Percentiles rank a stretch among this genome's conserved stretches.
These are phyloP conservation scores for Akebia trifoliata DNA, from an alignment of 164 flowering plant genomes.

Conservation along the genomic window DNA sequence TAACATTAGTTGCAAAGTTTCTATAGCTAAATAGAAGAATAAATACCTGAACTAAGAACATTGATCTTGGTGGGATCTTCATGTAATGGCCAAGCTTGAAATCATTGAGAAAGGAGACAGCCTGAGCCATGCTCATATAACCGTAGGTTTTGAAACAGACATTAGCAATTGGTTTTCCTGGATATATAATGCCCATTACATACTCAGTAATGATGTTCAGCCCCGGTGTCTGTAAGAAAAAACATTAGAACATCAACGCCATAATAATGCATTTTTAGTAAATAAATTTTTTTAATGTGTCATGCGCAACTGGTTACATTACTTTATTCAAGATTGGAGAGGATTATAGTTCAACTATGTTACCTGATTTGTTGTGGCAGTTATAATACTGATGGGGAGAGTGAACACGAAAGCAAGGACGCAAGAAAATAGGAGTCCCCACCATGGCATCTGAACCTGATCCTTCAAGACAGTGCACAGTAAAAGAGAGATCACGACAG, in stretches of 20 bases:
- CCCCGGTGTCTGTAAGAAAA: slow-evolving; percentile 53
- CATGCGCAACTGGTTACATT: too few species aligned
- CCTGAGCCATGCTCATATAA: slow-evolving; percentile 72
- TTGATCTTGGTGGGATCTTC: slow-evolving; percentile 79
- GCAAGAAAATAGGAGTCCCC: slow-evolving; percentile 74
- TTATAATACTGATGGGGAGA: slow-evolving; percentile 74
- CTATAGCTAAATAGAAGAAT: neutral
- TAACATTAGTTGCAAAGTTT: neutral
- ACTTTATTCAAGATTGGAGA: too few species aligned
- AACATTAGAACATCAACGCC: neutral
- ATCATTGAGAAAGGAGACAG: slow-evolving; percentile 62
- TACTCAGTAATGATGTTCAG: slow-evolving; percentile 68
- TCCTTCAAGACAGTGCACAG: slow-evolving; percentile 59
- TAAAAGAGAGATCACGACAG: slow-evolving; percentile 40
- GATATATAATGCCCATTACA: slow-evolving; percentile 53
- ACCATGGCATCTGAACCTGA: slow-evolving; percentile 81
- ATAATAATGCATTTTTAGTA: neutral
- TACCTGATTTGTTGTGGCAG: slow-evolving; percentile 91
- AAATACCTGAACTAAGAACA: slow-evolving; percentile 70
- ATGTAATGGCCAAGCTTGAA: slow-evolving; percentile 87
- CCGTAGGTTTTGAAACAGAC: slow-evolving; percentile 79
- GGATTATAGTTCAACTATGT: too few species aligned
- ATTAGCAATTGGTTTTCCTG: slow-evolving; percentile 70
- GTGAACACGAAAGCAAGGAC: slow-evolving; percentile 57
- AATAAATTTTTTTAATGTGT: too few species aligned